These are phyloP conservation scores for Hanseniaspora thailandica DNA, from an alignment of 805 yeast species.

Conservation along the genomic window DNA sequence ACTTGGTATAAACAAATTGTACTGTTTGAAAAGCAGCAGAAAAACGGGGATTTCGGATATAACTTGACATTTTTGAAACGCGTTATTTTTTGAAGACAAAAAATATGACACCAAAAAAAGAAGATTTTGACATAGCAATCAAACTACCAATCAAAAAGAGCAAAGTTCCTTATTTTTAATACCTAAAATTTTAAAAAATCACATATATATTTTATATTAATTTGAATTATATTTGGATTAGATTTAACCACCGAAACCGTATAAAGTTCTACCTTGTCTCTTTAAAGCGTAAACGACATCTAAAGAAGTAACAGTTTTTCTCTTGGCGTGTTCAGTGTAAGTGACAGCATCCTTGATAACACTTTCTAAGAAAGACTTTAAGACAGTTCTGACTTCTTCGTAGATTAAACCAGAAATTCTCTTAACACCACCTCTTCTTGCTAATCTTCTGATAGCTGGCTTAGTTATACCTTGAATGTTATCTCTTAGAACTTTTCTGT, in stretches of 20 bases:
- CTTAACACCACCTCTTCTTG: conserved; percentile 99
- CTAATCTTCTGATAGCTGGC: conserved; percentile 99
- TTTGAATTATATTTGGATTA: conserved; percentile 4
- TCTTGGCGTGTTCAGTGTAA: conserved; percentile 98
- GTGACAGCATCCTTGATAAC: conserved; percentile 98
- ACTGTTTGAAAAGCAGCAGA: not conserved
- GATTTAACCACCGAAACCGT: conserved; percentile 97
- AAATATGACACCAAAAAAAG: not conserved
- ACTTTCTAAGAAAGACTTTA: conserved; percentile 87
- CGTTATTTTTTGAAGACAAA: no score
- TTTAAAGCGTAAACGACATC: conserved; percentile 98
- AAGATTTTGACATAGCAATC: not conserved
- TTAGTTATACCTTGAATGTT: conserved; percentile 98
- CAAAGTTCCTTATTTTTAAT: not conserved
- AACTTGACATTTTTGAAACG: no score
- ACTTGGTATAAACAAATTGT: not conserved
- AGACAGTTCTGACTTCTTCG: conserved; percentile 96
- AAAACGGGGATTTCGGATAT: not conserved
- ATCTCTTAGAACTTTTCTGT: conserved; percentile 97
- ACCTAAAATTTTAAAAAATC: conserved; percentile 13
- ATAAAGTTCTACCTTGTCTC: conserved; percentile 99
- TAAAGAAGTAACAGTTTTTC: conserved; percentile 97
- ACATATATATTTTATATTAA: conserved; percentile 6
- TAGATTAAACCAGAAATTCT: conserved; percentile 97
- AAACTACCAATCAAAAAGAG: not conserved